Percentiles rank a stretch among this genome's conserved stretches.
Conservation (phyloP, 768 basidiomycete species). For the Russula griseocarnosa region DNA sequence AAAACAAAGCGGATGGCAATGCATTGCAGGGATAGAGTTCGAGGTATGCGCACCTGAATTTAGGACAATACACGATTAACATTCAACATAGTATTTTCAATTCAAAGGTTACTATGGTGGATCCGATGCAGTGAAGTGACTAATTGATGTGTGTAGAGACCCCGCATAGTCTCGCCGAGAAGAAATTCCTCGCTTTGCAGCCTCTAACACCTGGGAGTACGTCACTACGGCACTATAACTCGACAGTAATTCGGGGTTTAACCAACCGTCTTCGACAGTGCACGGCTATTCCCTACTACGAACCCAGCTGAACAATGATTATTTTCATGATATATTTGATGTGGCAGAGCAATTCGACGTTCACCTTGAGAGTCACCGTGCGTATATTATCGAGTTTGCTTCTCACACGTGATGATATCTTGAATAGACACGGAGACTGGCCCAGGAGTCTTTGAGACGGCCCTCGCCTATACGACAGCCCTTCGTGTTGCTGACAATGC, state of each 20-base stretch:
- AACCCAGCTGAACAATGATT: slow-evolving; percentile 83
- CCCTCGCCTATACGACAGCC: slow-evolving; percentile 78
- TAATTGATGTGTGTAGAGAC: slow-evolving; percentile 55
- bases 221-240: slow-evolving; percentile 33
- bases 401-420: background rate
- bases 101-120: slow-evolving; percentile 60
- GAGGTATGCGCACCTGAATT: slow-evolving; percentile 52
- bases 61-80: background rate
- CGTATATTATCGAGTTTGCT: background rate
- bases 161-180: slow-evolving; percentile 65
- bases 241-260: background rate
- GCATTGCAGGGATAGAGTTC: slow-evolving; percentile 88
- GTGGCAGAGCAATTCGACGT: slow-evolving; percentile 67
- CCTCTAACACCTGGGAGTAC: slow-evolving; percentile 90
- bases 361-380: slow-evolving; percentile 83
- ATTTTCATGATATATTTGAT: slow-evolving; percentile 88
- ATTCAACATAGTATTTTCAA: slow-evolving; percentile 66
- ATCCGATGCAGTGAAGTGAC: slow-evolving; percentile 3
- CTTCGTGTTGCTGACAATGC: slow-evolving; percentile 88
- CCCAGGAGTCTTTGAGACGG: slow-evolving; percentile 83
- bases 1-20: slow-evolving; percentile 48
- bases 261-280: slow-evolving; percentile 48
- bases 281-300: slow-evolving; percentile 94
- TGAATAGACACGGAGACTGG: slow-evolving; percentile 84
- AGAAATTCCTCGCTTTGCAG: slow-evolving; percentile 68